Evolutionary conservation across 2,329 filamentous ascomycete genomes (phyloP).

Genomic region (Botrytis byssoidea): DNA sequence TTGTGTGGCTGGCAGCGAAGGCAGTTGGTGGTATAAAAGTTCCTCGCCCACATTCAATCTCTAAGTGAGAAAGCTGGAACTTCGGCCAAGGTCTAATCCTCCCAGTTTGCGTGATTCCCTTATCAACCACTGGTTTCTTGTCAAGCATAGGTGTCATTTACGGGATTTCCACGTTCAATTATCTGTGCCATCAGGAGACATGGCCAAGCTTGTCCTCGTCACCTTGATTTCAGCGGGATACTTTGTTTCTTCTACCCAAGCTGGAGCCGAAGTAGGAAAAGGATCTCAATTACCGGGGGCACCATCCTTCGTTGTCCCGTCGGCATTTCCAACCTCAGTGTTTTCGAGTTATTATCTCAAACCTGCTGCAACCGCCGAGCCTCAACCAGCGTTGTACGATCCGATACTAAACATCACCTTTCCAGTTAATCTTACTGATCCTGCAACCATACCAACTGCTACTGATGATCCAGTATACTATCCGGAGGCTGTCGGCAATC

Average conservation of each 20-base stretch:
- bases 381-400: conserved; percentile 54
- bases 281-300: conserved; percentile 37
- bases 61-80: not conserved
- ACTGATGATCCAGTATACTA: conserved; percentile 52
- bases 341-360: conserved; percentile 51
- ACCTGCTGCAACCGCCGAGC: conserved; percentile 47
- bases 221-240: not conserved
- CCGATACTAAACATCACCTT: conserved; percentile 54
- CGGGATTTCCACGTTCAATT: not conserved
- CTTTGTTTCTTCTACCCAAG: not conserved
- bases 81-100: not conserved
- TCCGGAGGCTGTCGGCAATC: conserved; percentile 47
- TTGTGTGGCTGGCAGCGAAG: not conserved
- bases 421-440: conserved; percentile 54
- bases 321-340: conserved; percentile 50
- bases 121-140: not conserved
- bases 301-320: conserved; percentile 44
- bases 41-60: not conserved
- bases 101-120: not conserved
- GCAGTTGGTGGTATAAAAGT: not conserved
- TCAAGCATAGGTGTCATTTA: not conserved
- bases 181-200: not conserved
- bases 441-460: conserved; percentile 49
- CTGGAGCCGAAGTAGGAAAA: not conserved
- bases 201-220: not conserved